Percentiles rank a stretch among this genome's conserved stretches.
Conservation (phyloP, 352 stramenopile genomes). For the Paralagenidium karlingii region DNA sequence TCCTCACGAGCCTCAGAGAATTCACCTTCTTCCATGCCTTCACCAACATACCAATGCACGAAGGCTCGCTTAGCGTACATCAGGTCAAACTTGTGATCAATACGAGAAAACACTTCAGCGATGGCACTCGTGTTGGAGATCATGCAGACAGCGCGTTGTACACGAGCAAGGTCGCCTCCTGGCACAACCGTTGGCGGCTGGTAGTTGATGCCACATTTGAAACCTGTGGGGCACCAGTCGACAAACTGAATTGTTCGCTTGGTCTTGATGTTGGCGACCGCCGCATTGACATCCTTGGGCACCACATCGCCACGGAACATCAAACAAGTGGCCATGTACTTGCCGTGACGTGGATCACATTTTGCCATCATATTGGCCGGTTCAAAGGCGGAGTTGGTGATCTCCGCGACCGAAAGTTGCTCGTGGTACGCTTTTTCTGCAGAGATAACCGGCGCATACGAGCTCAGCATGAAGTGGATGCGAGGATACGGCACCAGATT, state of each 20-base stretch:
- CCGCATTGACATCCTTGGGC: slow-evolving; percentile 88
- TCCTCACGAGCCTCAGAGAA: slow-evolving; percentile 99
- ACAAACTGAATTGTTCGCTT: slow-evolving; percentile 97
- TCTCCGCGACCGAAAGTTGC: slow-evolving; percentile 91
- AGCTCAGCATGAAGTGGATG: slow-evolving; percentile 97
- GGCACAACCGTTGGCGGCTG: slow-evolving; percentile 90
- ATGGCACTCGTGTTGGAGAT: slow-evolving; percentile 98
- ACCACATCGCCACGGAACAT: slow-evolving; percentile 93
- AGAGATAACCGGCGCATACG: slow-evolving; percentile 94
- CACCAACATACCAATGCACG: slow-evolving; percentile 97
- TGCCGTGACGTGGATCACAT: slow-evolving; percentile 94
- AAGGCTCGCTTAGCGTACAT: slow-evolving; percentile 99
- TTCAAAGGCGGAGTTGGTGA: slow-evolving; percentile 95
- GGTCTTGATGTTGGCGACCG: slow-evolving; percentile 95
- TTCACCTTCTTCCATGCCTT: slow-evolving; percentile 99
- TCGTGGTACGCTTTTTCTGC: slow-evolving; percentile 94
- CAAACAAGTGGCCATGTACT: slow-evolving; percentile 95
- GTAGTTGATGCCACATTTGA: slow-evolving; percentile 98
- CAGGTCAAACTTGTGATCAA: slow-evolving; percentile 99
- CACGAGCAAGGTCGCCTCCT: slow-evolving; percentile 89
- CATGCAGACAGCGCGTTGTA: slow-evolving; percentile 95
- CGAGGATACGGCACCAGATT: slow-evolving; percentile 97
- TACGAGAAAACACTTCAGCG: slow-evolving; percentile 91
- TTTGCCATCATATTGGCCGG: slow-evolving; percentile 96
- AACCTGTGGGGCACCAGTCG: slow-evolving; percentile 94